Evolutionary conservation across 805 yeast species (phyloP).

Genomic region (Starmerella lactis-condensi): DNA sequence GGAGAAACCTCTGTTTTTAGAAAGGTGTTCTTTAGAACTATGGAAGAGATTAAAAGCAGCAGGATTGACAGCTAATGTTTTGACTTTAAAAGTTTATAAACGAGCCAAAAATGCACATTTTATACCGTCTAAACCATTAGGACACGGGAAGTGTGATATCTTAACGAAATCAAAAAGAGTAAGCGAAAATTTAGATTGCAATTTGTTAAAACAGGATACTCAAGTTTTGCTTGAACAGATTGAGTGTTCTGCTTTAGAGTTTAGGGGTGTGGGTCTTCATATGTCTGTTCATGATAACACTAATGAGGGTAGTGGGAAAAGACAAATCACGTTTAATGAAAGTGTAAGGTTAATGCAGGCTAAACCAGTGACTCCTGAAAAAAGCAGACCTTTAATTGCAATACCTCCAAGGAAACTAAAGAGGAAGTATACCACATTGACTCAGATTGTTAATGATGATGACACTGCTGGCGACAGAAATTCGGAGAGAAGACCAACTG

Average conservation of each 20-base stretch:
- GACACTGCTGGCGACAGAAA: constrained; percentile 13
- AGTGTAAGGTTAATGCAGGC: too few species aligned
- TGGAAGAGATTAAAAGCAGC: constrained; percentile 33
- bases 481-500: background rate
- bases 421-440: constrained; percentile 11
- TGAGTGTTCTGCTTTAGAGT: constrained; percentile 43
- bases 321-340: too few species aligned
- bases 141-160: constrained; percentile 65
- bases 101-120: constrained; percentile 51
- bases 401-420: constrained; percentile 11
- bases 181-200: constrained; percentile 36
- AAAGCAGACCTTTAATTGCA: constrained; percentile 3
- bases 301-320: too few species aligned
- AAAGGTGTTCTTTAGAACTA: constrained; percentile 41
- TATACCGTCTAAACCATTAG: constrained; percentile 60
- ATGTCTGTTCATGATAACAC: constrained; percentile 36
- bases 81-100: constrained; percentile 44
- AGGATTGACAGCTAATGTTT: constrained; percentile 18
- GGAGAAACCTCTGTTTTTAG: constrained; percentile 49
- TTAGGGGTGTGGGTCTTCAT: constrained; percentile 64
- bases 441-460: constrained; percentile 16
- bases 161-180: constrained; percentile 39
- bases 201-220: constrained; percentile 40
- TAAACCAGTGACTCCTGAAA: too few species aligned
- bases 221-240: constrained; percentile 36